Conservation (phyloP, 208 protist species). For the Trypanosoma rangeli region DNA sequence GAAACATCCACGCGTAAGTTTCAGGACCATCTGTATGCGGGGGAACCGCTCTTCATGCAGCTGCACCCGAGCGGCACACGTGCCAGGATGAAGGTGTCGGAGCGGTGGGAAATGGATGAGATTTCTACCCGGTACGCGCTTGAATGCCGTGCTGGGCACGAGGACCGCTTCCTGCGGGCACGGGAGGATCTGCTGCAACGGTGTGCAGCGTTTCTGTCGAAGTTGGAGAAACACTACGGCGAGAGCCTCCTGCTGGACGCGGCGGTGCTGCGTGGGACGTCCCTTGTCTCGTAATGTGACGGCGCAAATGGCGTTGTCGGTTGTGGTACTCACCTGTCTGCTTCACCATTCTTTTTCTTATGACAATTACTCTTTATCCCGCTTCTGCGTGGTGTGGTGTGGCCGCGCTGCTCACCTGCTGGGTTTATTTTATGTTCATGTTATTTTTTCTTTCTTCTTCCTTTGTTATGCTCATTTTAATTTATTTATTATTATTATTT, state of each 20-base stretch:
- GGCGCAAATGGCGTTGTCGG: background rate
- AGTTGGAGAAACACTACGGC: conserved; percentile 63
- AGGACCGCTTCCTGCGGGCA: conserved; percentile 42
- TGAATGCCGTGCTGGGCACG: conserved; percentile 49
- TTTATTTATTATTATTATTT: too few species aligned
- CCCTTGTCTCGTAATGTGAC: background rate
- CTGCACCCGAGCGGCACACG: conserved; percentile 40
- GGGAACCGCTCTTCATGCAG: conserved; percentile 86
- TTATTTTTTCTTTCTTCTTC: background rate
- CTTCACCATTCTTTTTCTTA: background rate
- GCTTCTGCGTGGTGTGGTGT: background rate
- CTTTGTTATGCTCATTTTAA: background rate
- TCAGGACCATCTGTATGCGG: conserved; percentile 87
- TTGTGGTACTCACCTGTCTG: background rate
- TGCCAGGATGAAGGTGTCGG: conserved; percentile 36
- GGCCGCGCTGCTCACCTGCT: background rate
- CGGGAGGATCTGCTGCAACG: conserved; percentile 40
- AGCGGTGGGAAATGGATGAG: conserved; percentile 77
- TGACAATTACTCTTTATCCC: background rate
- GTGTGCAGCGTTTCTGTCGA: conserved; percentile 42
- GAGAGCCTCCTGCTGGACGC: conserved; percentile 44
- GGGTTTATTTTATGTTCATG: too few species aligned
- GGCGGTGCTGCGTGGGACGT: background rate
- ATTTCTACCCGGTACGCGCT: conserved; percentile 51
- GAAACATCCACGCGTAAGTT: conserved; percentile 78